A percentile compares a stretch with the other conserved stretches of the same genome.
Conservation (phyloP, 1,284 basidiomycete genomes). For the Peniophora sp. region DNA sequence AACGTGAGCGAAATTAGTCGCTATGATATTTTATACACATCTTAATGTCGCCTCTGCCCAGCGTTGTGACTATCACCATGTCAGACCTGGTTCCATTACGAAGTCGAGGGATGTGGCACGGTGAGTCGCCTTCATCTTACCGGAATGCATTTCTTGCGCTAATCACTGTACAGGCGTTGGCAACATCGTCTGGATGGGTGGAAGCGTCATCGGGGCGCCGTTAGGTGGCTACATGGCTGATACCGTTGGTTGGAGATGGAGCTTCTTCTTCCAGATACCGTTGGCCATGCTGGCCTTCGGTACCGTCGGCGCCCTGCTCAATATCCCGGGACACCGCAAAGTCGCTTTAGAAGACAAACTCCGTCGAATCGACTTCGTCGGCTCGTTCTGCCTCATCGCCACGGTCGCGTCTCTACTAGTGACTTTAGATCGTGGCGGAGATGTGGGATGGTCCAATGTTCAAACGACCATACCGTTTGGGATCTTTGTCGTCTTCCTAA, state of each 20-base stretch:
- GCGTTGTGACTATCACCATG: constrained; percentile 54
- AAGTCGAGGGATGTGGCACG: constrained; percentile 58
- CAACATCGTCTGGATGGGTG: constrained; percentile 41
- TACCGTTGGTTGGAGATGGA: constrained; percentile 58
- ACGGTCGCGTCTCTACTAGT: constrained; percentile 47
- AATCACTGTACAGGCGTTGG: constrained; percentile 27
- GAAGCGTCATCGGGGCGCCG: constrained; percentile 48
- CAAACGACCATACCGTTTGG: constrained; percentile 20
- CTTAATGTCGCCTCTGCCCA: constrained; percentile 14
- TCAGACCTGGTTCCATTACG: constrained; percentile 54
- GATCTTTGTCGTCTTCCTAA: constrained; percentile 13
- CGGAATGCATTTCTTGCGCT: neutral
- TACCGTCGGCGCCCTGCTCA: constrained; percentile 40
- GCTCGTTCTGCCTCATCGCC: constrained; percentile 42
- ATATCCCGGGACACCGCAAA: constrained; percentile 31
- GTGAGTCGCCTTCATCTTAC: constrained; percentile 16
- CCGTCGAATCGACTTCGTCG: constrained; percentile 50
- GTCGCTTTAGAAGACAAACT: constrained; percentile 34
- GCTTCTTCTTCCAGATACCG: constrained; percentile 53
- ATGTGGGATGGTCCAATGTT: constrained; percentile 43
- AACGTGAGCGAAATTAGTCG: constrained; percentile 31
- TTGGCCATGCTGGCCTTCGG: constrained; percentile 42
- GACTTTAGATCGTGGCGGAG: constrained; percentile 51
- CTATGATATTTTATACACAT: neutral
- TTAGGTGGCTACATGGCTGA: constrained; percentile 52